phyloP scores from a whole-genome alignment of 129 eudicot genomes.

The Pseudognaphalium luteoalbum region DNA sequence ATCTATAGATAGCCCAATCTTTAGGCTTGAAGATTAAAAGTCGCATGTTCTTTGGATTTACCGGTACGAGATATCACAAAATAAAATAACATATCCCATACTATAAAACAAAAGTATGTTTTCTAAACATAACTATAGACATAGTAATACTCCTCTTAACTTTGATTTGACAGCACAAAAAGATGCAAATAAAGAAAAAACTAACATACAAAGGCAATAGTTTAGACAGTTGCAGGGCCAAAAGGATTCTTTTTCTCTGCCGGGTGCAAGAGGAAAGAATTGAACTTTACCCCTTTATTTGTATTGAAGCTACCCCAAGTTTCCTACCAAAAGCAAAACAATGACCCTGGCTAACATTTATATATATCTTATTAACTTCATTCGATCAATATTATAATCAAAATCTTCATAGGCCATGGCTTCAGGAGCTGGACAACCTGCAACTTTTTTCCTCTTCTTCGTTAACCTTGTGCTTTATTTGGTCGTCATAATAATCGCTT shows the following conservation, averaged over 20 bases:
- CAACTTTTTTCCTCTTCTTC: conserved; percentile 52
- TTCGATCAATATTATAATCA: conserved; percentile 16
- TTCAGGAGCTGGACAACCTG: conserved; percentile 69
- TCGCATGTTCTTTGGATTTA: too few relatives aligned
- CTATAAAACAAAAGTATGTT: too few relatives aligned
- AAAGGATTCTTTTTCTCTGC: conserved; percentile 52
- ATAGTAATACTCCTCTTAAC: too few relatives aligned
- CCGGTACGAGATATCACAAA: too few relatives aligned
- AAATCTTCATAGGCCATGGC: conserved; percentile 50
- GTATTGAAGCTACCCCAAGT: conserved; percentile 29
- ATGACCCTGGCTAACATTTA: conserved; percentile 16
- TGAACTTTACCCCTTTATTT: conserved; percentile 44
- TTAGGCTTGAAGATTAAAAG: too few relatives aligned
- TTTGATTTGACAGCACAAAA: background rate
- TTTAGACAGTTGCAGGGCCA: conserved; percentile 21
- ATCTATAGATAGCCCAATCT: too few relatives aligned
- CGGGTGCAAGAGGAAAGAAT: conserved; percentile 48
- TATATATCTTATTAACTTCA: conserved; percentile 8
- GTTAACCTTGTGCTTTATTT: conserved; percentile 66
- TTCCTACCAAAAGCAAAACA: conserved; percentile 20
- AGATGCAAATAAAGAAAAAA: background rate
- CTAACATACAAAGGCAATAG: background rate
- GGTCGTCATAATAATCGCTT: conserved; percentile 48
- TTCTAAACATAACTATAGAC: too few relatives aligned
- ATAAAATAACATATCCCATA: too few relatives aligned